phyloP scores from a whole-genome alignment of 225 moss, liverwort and hornwort species.

The Physcomitrellopsis africana region DNA sequence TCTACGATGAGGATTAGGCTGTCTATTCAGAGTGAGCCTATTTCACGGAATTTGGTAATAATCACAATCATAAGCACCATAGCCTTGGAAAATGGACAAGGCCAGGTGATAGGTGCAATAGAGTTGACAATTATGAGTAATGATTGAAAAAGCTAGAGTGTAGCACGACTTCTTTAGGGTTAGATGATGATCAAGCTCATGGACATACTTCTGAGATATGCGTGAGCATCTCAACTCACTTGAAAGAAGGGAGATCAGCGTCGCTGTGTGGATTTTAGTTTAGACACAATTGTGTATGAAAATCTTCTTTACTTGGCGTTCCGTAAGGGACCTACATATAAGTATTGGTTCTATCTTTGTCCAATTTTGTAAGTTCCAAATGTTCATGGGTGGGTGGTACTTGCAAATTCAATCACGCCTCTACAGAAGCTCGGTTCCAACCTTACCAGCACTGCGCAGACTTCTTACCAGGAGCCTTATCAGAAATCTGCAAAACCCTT shows the following conservation, averaged over 20 bases:
- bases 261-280: no score
- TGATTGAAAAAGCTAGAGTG: background rate
- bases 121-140: background rate
- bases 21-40: slow-evolving; percentile 12
- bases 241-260: background rate
- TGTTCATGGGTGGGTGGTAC: no score
- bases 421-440: no score
- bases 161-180: background rate
- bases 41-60: slow-evolving; percentile 24
- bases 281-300: no score
- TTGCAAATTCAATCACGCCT: no score
- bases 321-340: no score
- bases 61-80: background rate
- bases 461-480: no score
- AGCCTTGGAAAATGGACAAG: background rate
- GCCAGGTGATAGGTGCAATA: background rate
- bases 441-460: no score
- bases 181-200: slow-evolving; percentile 2
- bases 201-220: background rate
- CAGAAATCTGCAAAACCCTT: no score
- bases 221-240: background rate
- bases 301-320: no score
- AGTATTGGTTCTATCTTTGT: no score
- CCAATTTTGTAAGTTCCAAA: no score
- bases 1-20: slow-evolving; percentile 3